Percentiles rank a stretch among this genome's conserved stretches.
Conservation (phyloP, 2,329 filamentous ascomycete genomes). For the Chrysosporium keratinophilum region DNA sequence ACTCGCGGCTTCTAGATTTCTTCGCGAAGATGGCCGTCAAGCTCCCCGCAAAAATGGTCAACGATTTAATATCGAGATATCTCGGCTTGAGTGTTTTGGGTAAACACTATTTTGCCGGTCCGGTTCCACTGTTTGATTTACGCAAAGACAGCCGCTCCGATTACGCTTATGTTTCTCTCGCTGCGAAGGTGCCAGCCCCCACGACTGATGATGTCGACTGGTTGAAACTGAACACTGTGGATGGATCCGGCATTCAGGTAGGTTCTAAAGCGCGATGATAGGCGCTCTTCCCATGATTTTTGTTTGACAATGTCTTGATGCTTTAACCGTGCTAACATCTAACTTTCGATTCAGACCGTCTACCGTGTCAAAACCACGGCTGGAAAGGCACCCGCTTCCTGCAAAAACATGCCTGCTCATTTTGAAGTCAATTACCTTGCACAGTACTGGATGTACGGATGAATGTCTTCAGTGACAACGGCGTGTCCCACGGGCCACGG, state of each 20-base stretch:
- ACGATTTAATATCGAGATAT: slow-evolving; percentile 16
- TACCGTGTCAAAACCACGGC: slow-evolving; percentile 34
- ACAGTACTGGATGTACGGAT: slow-evolving; percentile 37
- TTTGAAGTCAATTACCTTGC: slow-evolving; percentile 33
- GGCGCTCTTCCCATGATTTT: neutral
- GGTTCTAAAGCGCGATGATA: slow-evolving; percentile 14
- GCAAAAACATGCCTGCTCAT: slow-evolving; percentile 23
- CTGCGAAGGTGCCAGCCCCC: slow-evolving; percentile 24
- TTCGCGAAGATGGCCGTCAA: slow-evolving; percentile 1
- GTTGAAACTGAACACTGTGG: slow-evolving; percentile 24
- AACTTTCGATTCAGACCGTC: slow-evolving; percentile 26
- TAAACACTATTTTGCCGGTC: slow-evolving; percentile 28
- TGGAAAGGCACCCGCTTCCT: slow-evolving; percentile 28
- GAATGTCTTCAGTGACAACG: slow-evolving; percentile 3
- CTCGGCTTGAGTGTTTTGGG: slow-evolving; percentile 22
- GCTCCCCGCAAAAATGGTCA: slow-evolving; percentile 11
- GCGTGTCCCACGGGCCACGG: too few relatives aligned
- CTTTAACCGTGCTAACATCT: neutral
- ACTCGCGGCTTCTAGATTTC: neutral
- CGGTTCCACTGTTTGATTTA: slow-evolving; percentile 28
- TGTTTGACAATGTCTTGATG: neutral
- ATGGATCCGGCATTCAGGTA: slow-evolving; percentile 26
- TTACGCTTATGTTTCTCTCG: slow-evolving; percentile 24
- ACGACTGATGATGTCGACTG: slow-evolving; percentile 24
- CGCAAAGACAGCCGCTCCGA: slow-evolving; percentile 18